Evolutionary conservation across 441 rosid genomes (phyloP), one percentile per base, ranked within the genome.

Genomic region (Corymbia calophylla): DNA sequence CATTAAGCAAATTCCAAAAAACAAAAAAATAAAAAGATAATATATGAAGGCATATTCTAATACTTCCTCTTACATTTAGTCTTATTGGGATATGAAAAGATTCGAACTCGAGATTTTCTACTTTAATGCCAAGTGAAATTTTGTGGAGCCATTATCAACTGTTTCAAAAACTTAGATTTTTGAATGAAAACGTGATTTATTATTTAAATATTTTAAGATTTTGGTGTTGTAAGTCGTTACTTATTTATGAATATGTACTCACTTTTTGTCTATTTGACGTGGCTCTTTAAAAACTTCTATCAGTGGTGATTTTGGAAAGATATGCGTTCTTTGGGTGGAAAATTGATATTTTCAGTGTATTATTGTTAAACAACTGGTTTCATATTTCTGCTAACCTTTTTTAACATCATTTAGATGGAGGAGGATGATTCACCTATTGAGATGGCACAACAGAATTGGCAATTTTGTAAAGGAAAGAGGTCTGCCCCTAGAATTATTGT

Each of bases 381-480:
- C 87, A 84, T 5, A 44, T 14, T 48, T 29, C 84, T 87, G 49
- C 39, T 89, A 21, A 85, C 64, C 48, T 35, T 64, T 32, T 89
- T 86, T 56, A 54, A 70, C 87, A 88, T 77, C 27, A 44, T 58
- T 90, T 73, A 96, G 98, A 95, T 97, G 90, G 99, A 98, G 84
- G 97, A 97, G 93, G 97, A 97, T 87, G 99, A 99, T 12, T 92
- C 96, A 87, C 92, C 94, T 80, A 86, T 89, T 82, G 99, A 95
- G 93, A 92, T 94, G 12, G 99, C 98, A 84, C 39, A 97, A 96
- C 88, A 93, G 35, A 91, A 97, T 98, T 89, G 98, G 99, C 87
- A 56, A 90, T 31, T 97, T 94, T 93, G 97, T 98, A 86, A 95
- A 96, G 92, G 96, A 95, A 93, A 97, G 93, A 90, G 99, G 97